A percentile compares a stretch with the other conserved stretches of the same genome.
These are phyloP conservation scores for Allium sativum DNA, from an alignment of 106 monocot species.

Conservation along the genomic window DNA sequence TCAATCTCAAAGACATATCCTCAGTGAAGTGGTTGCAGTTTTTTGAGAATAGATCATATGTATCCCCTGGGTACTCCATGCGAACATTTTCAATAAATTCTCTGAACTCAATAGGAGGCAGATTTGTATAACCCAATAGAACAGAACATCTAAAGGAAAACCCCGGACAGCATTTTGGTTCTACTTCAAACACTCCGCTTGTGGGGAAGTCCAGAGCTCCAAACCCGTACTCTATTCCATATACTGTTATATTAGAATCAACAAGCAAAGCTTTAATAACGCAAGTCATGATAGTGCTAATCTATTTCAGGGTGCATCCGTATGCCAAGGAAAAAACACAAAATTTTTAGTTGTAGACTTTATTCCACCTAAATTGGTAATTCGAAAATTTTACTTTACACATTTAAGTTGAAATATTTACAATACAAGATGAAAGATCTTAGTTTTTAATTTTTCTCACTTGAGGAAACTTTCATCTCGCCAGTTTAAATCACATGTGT, in stretches of 20 bases:
- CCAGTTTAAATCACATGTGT: too few species aligned
- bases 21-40: constrained; percentile 93
- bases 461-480: too few species aligned
- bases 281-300: too few species aligned
- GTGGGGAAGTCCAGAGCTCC: constrained; percentile 56
- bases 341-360: too few species aligned
- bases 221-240: constrained; percentile 58
- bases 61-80: constrained; percentile 76
- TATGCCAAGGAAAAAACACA: too few species aligned
- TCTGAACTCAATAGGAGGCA: constrained; percentile 48
- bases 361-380: too few species aligned
- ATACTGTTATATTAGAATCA: constrained; percentile 16
- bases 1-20: constrained; percentile 52
- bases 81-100: constrained; percentile 51
- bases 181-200: constrained; percentile 63
- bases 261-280: too few species aligned
- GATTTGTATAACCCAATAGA: constrained; percentile 38
- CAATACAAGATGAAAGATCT: too few species aligned
- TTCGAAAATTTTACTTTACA: too few species aligned
- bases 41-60: constrained; percentile 76
- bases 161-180: constrained; percentile 58
- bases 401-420: too few species aligned
- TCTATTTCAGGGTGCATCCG: too few species aligned
- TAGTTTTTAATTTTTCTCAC: too few species aligned
- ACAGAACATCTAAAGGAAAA: constrained; percentile 62